Evolutionary conservation across 225 moss, liverwort and hornwort genomes (phyloP), one percentile per base, ranked within the genome.

Genomic region (Thuidium tamariscinum): DNA sequence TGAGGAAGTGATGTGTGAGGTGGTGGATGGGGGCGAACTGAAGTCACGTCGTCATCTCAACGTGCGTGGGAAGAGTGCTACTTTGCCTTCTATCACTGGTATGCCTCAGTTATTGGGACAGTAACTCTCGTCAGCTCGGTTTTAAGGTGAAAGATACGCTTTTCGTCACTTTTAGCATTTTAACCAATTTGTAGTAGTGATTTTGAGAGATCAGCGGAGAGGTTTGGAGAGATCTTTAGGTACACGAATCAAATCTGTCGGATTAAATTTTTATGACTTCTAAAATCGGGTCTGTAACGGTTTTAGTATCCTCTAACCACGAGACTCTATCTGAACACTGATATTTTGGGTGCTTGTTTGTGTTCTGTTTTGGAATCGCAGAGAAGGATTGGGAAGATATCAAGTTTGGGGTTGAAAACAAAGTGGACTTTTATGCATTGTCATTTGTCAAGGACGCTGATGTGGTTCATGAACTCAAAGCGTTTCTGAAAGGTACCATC

Each of bases 361-460:
- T 37, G 49, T 65, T n/a, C 13, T 86, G 37, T 26, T 69, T 54
- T 66, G 90, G 80, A 70, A 46, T 86, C 85, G 5, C 94, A 96
- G 98, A 99, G 91, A 99, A 97, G 82, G 98, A 99, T 86, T 99
- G 98, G 98, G 98, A 99, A 86, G 98, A 99, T 87, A 99, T 99
- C 82, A 99, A 96, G 89, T 99, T 99, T 83, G 98, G 98, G 51
- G 95, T 99, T 67, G 98, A 97, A 79, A 99, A 99, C 74, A 90
- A 97, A 81, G 97, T 99, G 52, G 98, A 99, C 89, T 99, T 95
- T 62, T 99, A 96, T 89, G 98, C 98, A 32, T 89, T 99, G 37
- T 99, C 98, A 6, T 99, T 99, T 74, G 98, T 99, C 77, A 99
- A 99, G 90, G 94, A 99, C 82, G 98, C 98, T 18, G 89, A 95